Conservation (phyloP, 2,329 filamentous ascomycete genomes). For the Fusarium sp. region DNA sequence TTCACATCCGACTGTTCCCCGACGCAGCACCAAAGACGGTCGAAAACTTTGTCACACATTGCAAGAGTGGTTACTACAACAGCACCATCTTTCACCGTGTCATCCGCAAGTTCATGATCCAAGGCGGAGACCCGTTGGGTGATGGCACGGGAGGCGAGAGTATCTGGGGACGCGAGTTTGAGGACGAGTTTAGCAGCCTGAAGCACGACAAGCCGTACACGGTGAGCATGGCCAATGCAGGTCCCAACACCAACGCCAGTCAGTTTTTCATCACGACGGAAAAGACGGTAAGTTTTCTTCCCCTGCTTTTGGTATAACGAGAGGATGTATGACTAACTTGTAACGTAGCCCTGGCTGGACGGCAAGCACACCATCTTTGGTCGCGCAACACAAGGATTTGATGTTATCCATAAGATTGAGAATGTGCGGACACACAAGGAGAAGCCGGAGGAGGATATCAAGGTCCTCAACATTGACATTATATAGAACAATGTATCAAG, state of each 20-base stretch:
- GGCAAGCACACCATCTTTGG: constrained; percentile 98
- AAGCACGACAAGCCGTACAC: constrained; percentile 98
- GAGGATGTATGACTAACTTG: constrained; percentile 34
- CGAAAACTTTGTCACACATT: constrained; percentile 96
- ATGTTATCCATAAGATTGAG: constrained; percentile 96
- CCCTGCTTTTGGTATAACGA: background rate
- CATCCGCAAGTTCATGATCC: constrained; percentile 99
- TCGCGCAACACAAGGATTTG: constrained; percentile 86
- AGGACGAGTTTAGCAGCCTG: constrained; percentile 91
- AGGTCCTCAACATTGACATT: constrained; percentile 89
- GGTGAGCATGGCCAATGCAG: constrained; percentile 97
- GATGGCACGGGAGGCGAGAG: constrained; percentile 90
- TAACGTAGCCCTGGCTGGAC: constrained; percentile 83
- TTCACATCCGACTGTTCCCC: constrained; percentile 92
- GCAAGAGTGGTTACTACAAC: constrained; percentile 94
- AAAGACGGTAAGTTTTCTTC: constrained; percentile 75
- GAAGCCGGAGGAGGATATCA: constrained; percentile 96
- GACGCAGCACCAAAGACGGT: constrained; percentile 93
- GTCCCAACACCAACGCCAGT: constrained; percentile 92
- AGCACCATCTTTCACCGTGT: constrained; percentile 97
- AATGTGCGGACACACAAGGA: constrained; percentile 88
- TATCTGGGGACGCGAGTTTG: constrained; percentile 95
- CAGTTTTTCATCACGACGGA: constrained; percentile 99
- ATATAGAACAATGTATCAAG: constrained; percentile 48
- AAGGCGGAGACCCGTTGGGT: constrained; percentile 93